phyloP scores from a whole-genome alignment of 495 filamentous ascomycete genomes.

The Clavariopsis aquatica region DNA sequence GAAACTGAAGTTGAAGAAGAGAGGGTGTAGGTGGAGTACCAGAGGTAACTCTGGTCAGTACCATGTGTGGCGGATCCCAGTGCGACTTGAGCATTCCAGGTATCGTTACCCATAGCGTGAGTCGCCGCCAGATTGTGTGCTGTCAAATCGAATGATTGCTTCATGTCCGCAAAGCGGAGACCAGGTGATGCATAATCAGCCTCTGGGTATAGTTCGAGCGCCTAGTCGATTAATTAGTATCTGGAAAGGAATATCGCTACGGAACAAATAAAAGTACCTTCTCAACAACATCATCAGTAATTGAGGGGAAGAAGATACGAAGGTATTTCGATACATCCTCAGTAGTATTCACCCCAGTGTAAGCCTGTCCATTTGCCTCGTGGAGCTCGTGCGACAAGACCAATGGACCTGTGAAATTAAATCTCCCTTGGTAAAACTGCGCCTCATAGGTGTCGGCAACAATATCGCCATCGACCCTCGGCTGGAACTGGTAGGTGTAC shows the following conservation, averaged over 20 bases:
- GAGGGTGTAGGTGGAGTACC: slow-evolving; percentile 44
- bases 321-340: slow-evolving; percentile 42
- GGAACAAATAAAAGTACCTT: slow-evolving; percentile 5
- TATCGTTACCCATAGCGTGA: slow-evolving; percentile 41
- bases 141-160: slow-evolving; percentile 45
- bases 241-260: background rate
- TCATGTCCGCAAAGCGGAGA: slow-evolving; percentile 44
- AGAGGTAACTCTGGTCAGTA: slow-evolving; percentile 46
- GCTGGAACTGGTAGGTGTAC: slow-evolving; percentile 48
- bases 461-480: slow-evolving; percentile 46
- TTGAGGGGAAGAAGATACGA: slow-evolving; percentile 43
- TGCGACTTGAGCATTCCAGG: slow-evolving; percentile 44
- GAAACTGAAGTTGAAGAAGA: slow-evolving; percentile 5
- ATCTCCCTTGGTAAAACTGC: slow-evolving; percentile 46
- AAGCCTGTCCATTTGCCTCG: slow-evolving; percentile 42
- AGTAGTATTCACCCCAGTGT: slow-evolving; percentile 41
- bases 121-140: slow-evolving; percentile 44
- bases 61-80: slow-evolving; percentile 43
- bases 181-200: slow-evolving; percentile 44
- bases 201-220: slow-evolving; percentile 41
- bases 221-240: background rate
- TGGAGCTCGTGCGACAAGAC: slow-evolving; percentile 45
- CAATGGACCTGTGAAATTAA: slow-evolving; percentile 46
- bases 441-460: slow-evolving; percentile 46
- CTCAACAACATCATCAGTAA: slow-evolving; percentile 42